A percentile compares a stretch with the other conserved stretches of the same genome.
Evolutionary conservation across 2,329 filamentous ascomycete species (phyloP).

Genomic region (Microascus cirrosus): DNA sequence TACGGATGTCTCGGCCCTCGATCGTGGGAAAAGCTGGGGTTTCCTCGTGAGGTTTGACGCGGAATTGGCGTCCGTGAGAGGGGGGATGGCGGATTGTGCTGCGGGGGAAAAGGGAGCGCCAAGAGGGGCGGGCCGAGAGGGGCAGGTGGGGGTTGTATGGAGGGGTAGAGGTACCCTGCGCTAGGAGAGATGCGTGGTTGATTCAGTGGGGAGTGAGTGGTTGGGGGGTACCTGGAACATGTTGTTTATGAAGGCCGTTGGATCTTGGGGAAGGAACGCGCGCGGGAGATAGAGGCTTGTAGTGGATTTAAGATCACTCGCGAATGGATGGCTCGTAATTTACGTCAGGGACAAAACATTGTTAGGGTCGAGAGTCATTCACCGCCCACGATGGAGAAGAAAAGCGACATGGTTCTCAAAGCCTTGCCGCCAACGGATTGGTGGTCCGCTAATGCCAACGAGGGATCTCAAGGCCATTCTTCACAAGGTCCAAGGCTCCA

Average conservation of each 20-base stretch:
- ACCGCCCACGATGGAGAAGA: no score
- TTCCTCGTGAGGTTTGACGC: neutral
- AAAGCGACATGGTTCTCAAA: no score
- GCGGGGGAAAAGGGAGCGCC: neutral
- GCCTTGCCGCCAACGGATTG: no score
- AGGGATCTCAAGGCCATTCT: no score
- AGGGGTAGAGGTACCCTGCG: neutral
- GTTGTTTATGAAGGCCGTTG: neutral
- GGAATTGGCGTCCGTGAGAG: neutral
- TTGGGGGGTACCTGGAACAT: neutral
- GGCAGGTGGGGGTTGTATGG: neutral
- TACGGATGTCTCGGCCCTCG: neutral
- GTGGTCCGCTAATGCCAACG: no score
- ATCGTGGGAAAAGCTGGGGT: neutral
- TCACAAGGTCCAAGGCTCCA: no score
- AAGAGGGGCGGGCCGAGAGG: neutral
- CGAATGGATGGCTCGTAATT: no score
- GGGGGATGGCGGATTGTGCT: neutral
- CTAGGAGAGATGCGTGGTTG: neutral
- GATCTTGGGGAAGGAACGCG: neutral
- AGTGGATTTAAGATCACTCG: no score
- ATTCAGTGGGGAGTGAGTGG: neutral
- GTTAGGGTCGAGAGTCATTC: no score
- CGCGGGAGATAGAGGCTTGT: neutral
- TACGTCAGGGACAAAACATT: no score